Evolutionary conservation across 352 stramenopile species (phyloP).

Genomic region (Phytophthora chlamydospora): DNA sequence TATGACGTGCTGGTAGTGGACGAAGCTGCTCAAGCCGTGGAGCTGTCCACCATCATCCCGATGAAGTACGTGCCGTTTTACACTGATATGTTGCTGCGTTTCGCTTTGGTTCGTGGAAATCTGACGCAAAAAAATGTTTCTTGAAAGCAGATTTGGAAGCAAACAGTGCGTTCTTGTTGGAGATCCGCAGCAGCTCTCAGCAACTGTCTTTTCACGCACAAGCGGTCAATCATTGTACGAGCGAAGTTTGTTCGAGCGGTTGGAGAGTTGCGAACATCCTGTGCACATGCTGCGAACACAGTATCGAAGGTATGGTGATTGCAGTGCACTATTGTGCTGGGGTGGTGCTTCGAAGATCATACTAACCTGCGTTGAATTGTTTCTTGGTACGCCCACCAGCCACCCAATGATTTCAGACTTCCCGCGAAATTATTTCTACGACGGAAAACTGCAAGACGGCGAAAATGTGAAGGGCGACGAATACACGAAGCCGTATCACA

Average conservation of each 20-base stretch:
- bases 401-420: constrained; percentile 88
- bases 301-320: constrained; percentile 69
- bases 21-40: constrained; percentile 87
- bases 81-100: neutral
- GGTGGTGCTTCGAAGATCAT: neutral
- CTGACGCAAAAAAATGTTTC: constrained; percentile 7
- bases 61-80: constrained; percentile 74
- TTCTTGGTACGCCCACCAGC: constrained; percentile 29
- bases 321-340: neutral
- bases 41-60: constrained; percentile 88
- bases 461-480: constrained; percentile 70
- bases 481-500: constrained; percentile 84
- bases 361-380: constrained; percentile 12
- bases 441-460: constrained; percentile 82
- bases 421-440: constrained; percentile 86
- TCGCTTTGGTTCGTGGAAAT: constrained; percentile 4
- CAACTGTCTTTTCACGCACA: constrained; percentile 92
- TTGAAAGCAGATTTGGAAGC: constrained; percentile 74
- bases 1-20: constrained; percentile 90
- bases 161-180: constrained; percentile 92
- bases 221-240: constrained; percentile 89
- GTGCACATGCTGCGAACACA: constrained; percentile 91
- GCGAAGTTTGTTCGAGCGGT: constrained; percentile 91
- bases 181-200: constrained; percentile 93
- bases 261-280: constrained; percentile 88